phyloP scores from a whole-genome alignment of 805 yeast species.

The Candida bentonensis region DNA sequence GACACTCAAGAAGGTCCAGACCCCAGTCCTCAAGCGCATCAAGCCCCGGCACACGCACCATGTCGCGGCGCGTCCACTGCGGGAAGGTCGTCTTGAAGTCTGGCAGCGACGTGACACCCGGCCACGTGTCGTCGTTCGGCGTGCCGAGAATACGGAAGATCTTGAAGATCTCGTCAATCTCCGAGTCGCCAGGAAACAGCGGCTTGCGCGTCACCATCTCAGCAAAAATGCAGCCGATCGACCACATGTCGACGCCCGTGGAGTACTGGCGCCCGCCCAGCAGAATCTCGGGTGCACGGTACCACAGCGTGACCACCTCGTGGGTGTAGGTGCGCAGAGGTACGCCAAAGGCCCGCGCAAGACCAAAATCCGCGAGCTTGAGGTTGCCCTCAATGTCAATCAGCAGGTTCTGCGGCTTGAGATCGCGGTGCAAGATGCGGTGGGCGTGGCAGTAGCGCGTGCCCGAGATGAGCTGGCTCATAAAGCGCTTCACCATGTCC shows the following conservation, averaged over 20 bases:
- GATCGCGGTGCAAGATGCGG: constrained; percentile 85
- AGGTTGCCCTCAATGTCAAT: constrained; percentile 92
- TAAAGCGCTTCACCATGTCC: constrained; percentile 81
- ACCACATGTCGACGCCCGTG: constrained; percentile 98
- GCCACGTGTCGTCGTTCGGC: constrained; percentile 89
- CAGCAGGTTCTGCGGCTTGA: constrained; percentile 90
- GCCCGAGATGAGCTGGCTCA: constrained; percentile 85
- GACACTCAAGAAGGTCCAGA: constrained; percentile 57
- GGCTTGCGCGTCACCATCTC: constrained; percentile 97
- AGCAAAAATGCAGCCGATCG: constrained; percentile 93
- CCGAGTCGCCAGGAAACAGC: constrained; percentile 92
- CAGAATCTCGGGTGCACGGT: constrained; percentile 89
- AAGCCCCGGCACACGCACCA: constrained; percentile 62
- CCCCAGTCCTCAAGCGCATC: constrained; percentile 50
- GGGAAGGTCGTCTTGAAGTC: constrained; percentile 92
- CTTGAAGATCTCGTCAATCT: constrained; percentile 90
- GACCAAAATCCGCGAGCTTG: constrained; percentile 83
- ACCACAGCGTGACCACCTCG: constrained; percentile 97
- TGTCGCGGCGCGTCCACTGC: constrained; percentile 64
- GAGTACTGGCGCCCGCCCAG: constrained; percentile 95
- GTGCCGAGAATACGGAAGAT: constrained; percentile 89
- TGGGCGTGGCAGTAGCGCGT: constrained; percentile 89
- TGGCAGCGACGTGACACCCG: constrained; percentile 80
- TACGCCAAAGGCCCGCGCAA: constrained; percentile 95
- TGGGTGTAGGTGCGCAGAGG: constrained; percentile 95